Conservation (phyloP, 371 early-diverging fungal species). For the Mortierella sp. region DNA sequence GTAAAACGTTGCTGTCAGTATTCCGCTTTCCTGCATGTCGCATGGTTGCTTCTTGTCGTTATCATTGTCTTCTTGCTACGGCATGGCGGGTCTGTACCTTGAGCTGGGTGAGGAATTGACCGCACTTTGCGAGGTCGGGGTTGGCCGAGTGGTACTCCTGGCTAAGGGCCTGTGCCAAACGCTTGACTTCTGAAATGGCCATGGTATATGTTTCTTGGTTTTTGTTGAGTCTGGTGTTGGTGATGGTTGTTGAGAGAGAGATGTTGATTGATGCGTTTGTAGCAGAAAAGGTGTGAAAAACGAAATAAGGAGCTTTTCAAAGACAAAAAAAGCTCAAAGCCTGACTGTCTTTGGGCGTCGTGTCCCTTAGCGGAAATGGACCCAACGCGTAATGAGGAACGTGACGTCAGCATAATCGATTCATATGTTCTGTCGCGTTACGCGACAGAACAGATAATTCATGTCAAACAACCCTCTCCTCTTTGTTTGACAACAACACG, state of each 20-base stretch:
- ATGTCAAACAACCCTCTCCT: neutral
- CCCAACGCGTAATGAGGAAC: neutral
- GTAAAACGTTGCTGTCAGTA: neutral
- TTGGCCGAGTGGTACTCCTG: constrained; percentile 77
- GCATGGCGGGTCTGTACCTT: constrained; percentile 68
- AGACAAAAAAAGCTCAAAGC: too few species aligned
- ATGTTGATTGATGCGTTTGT: neutral
- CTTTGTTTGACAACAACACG: too few species aligned
- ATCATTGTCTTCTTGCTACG: neutral
- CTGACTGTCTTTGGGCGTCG: neutral
- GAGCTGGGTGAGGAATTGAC: constrained; percentile 77
- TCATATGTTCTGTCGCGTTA: neutral
- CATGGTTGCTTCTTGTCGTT: neutral
- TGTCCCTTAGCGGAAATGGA: too few species aligned
- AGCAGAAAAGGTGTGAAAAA: neutral
- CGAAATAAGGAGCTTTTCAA: neutral
- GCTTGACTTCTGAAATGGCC: constrained; percentile 52
- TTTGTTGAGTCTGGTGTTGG: neutral
- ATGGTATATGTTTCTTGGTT: constrained; percentile 15
- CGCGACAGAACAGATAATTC: too few species aligned
- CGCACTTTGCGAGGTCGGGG: constrained; percentile 82
- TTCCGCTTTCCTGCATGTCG: neutral
- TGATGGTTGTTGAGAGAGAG: neutral
- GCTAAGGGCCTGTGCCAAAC: constrained; percentile 62
- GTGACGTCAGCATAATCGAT: neutral